Percentiles rank a stretch among this genome's conserved stretches.
phyloP scores from a whole-genome alignment of 352 stramenopile species.

The Phytophthora multivora region DNA sequence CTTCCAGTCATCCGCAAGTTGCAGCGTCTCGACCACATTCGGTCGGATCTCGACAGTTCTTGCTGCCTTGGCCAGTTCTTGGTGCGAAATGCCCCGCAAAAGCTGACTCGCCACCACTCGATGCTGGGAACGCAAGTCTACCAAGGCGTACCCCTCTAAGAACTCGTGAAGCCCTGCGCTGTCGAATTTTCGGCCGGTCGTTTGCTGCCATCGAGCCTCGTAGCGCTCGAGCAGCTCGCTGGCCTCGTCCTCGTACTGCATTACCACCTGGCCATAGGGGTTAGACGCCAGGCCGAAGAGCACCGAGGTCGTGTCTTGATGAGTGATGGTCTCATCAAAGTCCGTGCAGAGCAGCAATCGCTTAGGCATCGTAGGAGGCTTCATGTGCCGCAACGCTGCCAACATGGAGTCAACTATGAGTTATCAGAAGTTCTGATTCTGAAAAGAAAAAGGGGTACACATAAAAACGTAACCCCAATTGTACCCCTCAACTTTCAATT shows the following conservation, averaged over 20 bases:
- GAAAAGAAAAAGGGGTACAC: too few relatives aligned
- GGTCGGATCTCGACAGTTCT: slow-evolving; percentile 33
- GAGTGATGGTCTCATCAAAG: slow-evolving; percentile 79
- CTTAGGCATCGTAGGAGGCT: neutral
- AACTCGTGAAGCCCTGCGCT: slow-evolving; percentile 38
- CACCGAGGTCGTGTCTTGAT: slow-evolving; percentile 57
- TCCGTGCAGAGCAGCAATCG: slow-evolving; percentile 62
- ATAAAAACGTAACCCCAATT: neutral
- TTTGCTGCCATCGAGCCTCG: slow-evolving; percentile 19
- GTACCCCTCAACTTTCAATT: neutral
- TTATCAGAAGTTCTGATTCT: too few relatives aligned
- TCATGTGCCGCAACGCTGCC: neutral
- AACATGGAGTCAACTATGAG: too few relatives aligned
- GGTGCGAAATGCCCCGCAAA: slow-evolving; percentile 41
- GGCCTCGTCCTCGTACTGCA: slow-evolving; percentile 41
- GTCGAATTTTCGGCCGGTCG: slow-evolving; percentile 36
- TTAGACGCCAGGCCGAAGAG: slow-evolving; percentile 49
- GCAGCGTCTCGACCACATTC: slow-evolving; percentile 38
- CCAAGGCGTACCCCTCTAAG: slow-evolving; percentile 44
- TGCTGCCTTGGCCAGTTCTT: slow-evolving; percentile 13
- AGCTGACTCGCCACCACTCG: slow-evolving; percentile 41
- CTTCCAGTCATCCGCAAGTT: slow-evolving; percentile 21
- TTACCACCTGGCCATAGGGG: slow-evolving; percentile 25
- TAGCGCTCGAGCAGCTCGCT: slow-evolving; percentile 16
- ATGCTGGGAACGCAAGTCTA: slow-evolving; percentile 54